Evolutionary conservation across 768 basidiomycete genomes (phyloP).

Genomic region (Trametes elegans): DNA sequence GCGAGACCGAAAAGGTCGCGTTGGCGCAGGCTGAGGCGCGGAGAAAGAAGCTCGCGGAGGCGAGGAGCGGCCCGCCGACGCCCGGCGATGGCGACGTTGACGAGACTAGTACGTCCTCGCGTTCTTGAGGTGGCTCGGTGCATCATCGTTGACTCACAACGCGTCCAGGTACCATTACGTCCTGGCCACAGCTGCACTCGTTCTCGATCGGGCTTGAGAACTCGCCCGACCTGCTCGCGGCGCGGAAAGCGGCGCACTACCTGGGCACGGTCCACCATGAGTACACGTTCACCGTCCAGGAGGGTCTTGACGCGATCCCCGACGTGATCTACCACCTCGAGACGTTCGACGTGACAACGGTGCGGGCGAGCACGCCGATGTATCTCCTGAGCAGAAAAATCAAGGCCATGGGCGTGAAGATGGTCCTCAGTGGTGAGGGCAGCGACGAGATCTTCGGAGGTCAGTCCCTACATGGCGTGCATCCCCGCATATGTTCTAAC

Average conservation of each 20-base stretch:
- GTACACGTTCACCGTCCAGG: slow-evolving; percentile 97
- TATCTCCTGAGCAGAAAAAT: slow-evolving; percentile 97
- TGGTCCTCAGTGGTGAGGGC: slow-evolving; percentile 98
- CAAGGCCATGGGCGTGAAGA: slow-evolving; percentile 99
- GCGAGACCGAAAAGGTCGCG: slow-evolving; percentile 92
- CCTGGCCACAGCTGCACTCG: slow-evolving; percentile 97
- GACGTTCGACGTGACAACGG: slow-evolving; percentile 98
- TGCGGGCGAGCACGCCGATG: slow-evolving; percentile 98
- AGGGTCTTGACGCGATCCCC: slow-evolving; percentile 94
- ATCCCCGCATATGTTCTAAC: neutral
- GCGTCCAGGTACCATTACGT: slow-evolving; percentile 61
- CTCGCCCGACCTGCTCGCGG: slow-evolving; percentile 93
- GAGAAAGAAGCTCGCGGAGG: slow-evolving; percentile 54
- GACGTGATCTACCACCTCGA: slow-evolving; percentile 99
- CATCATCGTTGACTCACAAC: neutral
- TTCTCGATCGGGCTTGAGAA: slow-evolving; percentile 95
- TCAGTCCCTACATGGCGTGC: slow-evolving; percentile 27
- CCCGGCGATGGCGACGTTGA: slow-evolving; percentile 36
- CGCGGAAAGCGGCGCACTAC: slow-evolving; percentile 88
- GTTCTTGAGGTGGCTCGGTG: slow-evolving; percentile 10
- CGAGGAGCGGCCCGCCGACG: slow-evolving; percentile 56
- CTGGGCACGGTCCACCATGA: slow-evolving; percentile 96
- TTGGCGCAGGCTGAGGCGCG: slow-evolving; percentile 74
- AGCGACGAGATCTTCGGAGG: slow-evolving; percentile 98
- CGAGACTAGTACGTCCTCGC: slow-evolving; percentile 50